phyloP scores from a whole-genome alignment of 768 basidiomycete genomes.

The Rossbeevera mucosa region DNA sequence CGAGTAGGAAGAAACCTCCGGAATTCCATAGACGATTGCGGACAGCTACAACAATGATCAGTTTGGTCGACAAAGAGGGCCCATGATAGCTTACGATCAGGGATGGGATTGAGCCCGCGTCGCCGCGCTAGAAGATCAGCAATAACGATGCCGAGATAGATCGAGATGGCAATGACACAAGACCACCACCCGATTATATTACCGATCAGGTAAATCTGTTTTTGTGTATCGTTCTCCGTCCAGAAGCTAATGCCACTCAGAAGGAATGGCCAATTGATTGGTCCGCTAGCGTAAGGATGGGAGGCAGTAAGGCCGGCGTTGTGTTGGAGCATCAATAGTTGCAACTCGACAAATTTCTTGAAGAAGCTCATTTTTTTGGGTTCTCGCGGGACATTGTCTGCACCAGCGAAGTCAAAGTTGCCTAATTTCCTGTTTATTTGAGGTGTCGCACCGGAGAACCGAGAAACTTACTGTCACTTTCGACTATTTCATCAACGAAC shows the following conservation, averaged over 20 bases:
- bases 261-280: conserved; percentile 98
- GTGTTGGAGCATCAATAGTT: conserved; percentile 94
- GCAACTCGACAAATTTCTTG: conserved; percentile 90
- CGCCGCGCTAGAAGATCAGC: conserved; percentile 89
- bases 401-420: conserved; percentile 48
- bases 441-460: conserved; percentile 1
- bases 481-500: conserved; percentile 82
- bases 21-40: conserved; percentile 95
- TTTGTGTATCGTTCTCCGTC: conserved; percentile 79
- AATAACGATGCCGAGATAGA: conserved; percentile 85
- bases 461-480: conserved; percentile 57
- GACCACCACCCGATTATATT: conserved; percentile 96
- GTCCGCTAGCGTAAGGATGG: conserved; percentile 94
- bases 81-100: conserved; percentile 62
- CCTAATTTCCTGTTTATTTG: conserved; percentile 41
- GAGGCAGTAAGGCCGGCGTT: conserved; percentile 98
- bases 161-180: conserved; percentile 77
- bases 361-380: conserved; percentile 89
- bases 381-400: conserved; percentile 48
- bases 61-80: background rate
- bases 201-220: conserved; percentile 95
- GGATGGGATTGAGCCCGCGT: conserved; percentile 78
- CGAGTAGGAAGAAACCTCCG: conserved; percentile 88
- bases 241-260: conserved; percentile 97
- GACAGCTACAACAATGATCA: conserved; percentile 52